Evolutionary conservation across 139 green algal species (phyloP).

Genomic region (Picochlorum sp.): DNA sequence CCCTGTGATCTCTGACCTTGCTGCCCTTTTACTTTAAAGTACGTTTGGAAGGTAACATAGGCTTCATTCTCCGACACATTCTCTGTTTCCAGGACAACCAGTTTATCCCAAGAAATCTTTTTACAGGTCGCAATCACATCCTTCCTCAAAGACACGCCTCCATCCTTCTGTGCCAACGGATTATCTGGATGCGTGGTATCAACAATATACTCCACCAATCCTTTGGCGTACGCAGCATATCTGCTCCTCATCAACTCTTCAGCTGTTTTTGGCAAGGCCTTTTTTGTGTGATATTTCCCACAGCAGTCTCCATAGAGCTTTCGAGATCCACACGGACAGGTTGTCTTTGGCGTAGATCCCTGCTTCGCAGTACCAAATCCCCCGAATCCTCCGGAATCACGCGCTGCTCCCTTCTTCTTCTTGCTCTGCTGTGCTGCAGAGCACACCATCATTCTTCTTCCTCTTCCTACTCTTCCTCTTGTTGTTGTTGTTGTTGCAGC

Average conservation of each 20-base stretch:
- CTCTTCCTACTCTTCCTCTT: too few species aligned
- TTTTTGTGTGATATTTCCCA: conserved; percentile 21
- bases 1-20: conserved; percentile 27
- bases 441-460: too few species aligned
- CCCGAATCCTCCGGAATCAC: not conserved
- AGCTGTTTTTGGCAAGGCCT: conserved; percentile 13
- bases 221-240: conserved; percentile 30
- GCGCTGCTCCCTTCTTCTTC: too few species aligned
- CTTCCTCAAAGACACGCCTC: not conserved
- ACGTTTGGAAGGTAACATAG: conserved; percentile 33
- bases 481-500: too few species aligned
- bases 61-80: conserved; percentile 21
- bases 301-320: conserved; percentile 28
- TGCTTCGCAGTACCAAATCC: not conserved
- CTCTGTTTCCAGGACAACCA: conserved; percentile 23
- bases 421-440: too few species aligned
- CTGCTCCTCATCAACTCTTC: conserved; percentile 31
- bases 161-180: conserved; percentile 8
- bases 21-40: conserved; percentile 31
- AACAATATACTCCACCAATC: conserved; percentile 25
- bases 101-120: conserved; percentile 27
- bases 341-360: not conserved
- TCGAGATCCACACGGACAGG: conserved; percentile 27
- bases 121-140: conserved; percentile 30
- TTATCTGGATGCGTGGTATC: conserved; percentile 39